Percentiles rank a stretch among this genome's conserved stretches.
Conservation (phyloP, 495 filamentous ascomycete species). For the Penicillium argentinense region DNA sequence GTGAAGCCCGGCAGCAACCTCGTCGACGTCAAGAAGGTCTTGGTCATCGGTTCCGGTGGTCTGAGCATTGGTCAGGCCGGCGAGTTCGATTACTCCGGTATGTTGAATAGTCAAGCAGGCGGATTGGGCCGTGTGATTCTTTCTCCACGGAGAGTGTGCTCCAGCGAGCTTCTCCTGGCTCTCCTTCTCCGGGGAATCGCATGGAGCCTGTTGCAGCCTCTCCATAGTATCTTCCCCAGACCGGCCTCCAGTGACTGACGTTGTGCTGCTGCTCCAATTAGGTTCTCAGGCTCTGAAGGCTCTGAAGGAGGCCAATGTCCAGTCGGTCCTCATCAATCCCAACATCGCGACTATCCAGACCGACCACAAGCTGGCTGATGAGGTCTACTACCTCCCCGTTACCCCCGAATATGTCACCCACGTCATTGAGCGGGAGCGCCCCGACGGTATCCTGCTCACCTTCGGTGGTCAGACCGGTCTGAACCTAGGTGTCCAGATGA, state of each 20-base stretch:
- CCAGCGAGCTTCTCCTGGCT: background rate
- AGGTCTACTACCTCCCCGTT: conserved; percentile 97
- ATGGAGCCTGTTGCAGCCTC: background rate
- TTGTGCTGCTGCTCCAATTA: conserved; percentile 31
- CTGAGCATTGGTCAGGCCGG: conserved; percentile 95
- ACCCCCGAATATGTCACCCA: conserved; percentile 97
- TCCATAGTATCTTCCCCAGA: background rate
- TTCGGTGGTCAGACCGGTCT: conserved; percentile 96
- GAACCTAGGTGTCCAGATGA: conserved; percentile 96
- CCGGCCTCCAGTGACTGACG: conserved; percentile 8
- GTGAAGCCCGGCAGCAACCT: conserved; percentile 69
- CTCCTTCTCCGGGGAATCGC: conserved; percentile 5
- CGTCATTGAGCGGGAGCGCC: conserved; percentile 88
- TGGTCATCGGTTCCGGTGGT: conserved; percentile 90
- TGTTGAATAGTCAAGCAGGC: conserved; percentile 12
- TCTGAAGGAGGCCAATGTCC: conserved; percentile 91
- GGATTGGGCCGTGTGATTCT: background rate
- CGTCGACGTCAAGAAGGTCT: conserved; percentile 93
- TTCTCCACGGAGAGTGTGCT: background rate
- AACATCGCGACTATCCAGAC: conserved; percentile 99
- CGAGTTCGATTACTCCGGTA: conserved; percentile 98
- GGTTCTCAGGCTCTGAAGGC: conserved; percentile 97
- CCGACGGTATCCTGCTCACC: conserved; percentile 93
- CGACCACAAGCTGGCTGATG: conserved; percentile 93
- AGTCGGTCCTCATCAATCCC: conserved; percentile 94